Conservation (phyloP, 805 yeast species). For the Monosporozyma aquatica region DNA sequence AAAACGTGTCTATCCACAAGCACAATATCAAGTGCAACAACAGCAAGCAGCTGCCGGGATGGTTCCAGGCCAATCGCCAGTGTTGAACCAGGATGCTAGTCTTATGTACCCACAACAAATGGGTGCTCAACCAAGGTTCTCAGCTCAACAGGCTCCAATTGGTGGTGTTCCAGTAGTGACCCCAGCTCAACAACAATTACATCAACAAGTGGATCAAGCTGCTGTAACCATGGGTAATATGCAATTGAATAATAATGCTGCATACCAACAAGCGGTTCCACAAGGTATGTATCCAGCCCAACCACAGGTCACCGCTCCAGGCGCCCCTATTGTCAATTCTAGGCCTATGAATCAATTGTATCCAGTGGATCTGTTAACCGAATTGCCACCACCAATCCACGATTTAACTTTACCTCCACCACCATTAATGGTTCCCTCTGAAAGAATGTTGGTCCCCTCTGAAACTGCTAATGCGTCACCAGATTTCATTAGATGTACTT, state of each 20-base stretch:
- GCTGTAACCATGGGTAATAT: constrained; percentile 28
- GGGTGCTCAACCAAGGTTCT: not conserved
- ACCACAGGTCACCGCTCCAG: constrained; percentile 8
- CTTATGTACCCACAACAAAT: not conserved
- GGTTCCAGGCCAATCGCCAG: constrained; percentile 2
- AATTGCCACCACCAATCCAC: constrained; percentile 80
- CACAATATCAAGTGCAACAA: constrained; percentile 4
- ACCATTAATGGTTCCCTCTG: constrained; percentile 63
- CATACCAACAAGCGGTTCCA: constrained; percentile 9
- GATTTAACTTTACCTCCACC: constrained; percentile 91
- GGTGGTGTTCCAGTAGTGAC: constrained; percentile 9
- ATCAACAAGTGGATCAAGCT: constrained; percentile 29
- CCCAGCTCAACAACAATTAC: constrained; percentile 25
- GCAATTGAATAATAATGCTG: constrained; percentile 26
- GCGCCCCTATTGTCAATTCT: constrained; percentile 5
- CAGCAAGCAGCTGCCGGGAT: not conserved
- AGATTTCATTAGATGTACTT: constrained; percentile 75
- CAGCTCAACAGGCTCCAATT: constrained; percentile 1
- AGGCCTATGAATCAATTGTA: constrained; percentile 71
- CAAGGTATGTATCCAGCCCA: no score
- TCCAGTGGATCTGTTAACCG: constrained; percentile 75
- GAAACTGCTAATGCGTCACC: constrained; percentile 58
- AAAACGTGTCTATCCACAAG: constrained; percentile 41
- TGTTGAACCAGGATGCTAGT: constrained; percentile 2
- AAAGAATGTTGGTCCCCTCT: constrained; percentile 47